Conservation (phyloP, 2,329 filamentous ascomycete species). For the Davidsoniella australis region DNA sequence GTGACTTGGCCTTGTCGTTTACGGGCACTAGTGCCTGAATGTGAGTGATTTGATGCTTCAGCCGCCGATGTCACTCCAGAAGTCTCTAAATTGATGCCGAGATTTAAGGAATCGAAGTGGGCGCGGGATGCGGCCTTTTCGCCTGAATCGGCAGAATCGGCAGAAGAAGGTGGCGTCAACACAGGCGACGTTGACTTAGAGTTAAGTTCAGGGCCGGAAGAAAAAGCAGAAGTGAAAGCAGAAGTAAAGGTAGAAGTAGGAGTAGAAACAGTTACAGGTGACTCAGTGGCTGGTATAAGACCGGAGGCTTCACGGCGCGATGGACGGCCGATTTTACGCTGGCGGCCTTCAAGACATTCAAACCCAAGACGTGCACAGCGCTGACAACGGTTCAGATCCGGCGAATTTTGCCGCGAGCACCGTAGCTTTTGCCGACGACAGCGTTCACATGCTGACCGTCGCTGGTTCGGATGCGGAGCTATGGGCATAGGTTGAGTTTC, state of each 20-base stretch:
- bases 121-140: background rate
- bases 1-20: too few relatives aligned
- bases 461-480: slow-evolving; percentile 19
- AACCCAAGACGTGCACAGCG: slow-evolving; percentile 18
- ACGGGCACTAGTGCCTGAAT: too few relatives aligned
- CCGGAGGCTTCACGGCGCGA: slow-evolving; percentile 14
- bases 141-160: background rate
- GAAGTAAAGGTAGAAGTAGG: background rate
- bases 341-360: slow-evolving; percentile 17
- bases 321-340: slow-evolving; percentile 20
- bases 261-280: background rate
- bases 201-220: background rate
- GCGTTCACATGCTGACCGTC: slow-evolving; percentile 20
- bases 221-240: background rate
- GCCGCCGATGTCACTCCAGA: too few relatives aligned
- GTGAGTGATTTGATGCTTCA: too few relatives aligned
- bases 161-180: background rate
- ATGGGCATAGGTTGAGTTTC: background rate
- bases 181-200: too few relatives aligned
- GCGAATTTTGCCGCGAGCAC: slow-evolving; percentile 17
- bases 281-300: background rate
- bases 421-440: slow-evolving; percentile 20
- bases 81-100: too few relatives aligned
- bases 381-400: slow-evolving; percentile 15
- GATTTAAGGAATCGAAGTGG: background rate